Conservation (phyloP, 345 rosid species). For the Boechera stricta region DNA sequence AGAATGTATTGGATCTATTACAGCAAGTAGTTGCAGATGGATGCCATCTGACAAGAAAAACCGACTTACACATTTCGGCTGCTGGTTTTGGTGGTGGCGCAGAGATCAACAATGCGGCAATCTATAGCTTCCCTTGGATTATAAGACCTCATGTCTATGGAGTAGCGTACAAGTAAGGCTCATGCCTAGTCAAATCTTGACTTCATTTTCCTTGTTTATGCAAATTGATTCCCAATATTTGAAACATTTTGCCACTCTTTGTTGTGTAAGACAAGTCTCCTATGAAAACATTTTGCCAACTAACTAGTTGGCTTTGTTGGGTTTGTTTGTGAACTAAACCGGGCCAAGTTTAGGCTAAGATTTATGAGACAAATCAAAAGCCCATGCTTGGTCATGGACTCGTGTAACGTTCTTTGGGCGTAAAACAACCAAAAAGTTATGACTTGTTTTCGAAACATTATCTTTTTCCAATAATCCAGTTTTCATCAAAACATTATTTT, state of each 20-base stretch:
- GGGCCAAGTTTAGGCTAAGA: background rate
- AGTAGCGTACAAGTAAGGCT: constrained; percentile 54
- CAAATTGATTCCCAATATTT: background rate
- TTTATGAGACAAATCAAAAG: background rate
- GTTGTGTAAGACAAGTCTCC: constrained; percentile 8
- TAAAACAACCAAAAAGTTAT: too few species aligned
- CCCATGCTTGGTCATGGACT: background rate
- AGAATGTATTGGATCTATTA: constrained; percentile 63
- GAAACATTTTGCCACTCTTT: background rate
- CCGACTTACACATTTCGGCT: constrained; percentile 55
- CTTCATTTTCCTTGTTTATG: background rate
- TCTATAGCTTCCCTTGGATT: constrained; percentile 52
- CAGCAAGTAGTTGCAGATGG: constrained; percentile 71
- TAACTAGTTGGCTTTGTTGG: background rate
- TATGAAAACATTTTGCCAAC: background rate
- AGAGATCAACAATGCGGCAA: constrained; percentile 49
- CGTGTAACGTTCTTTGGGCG: background rate
- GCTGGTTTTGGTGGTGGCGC: constrained; percentile 65
- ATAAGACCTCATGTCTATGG: constrained; percentile 71
- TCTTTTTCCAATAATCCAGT: too few species aligned
- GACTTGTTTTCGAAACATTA: too few species aligned
- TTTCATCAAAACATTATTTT: too few species aligned
- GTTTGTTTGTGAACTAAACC: background rate
- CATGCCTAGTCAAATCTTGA: background rate
- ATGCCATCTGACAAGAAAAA: constrained; percentile 76